Evolutionary conservation across 768 basidiomycete genomes (phyloP).

Genomic region (Lactarius hengduanensis): DNA sequence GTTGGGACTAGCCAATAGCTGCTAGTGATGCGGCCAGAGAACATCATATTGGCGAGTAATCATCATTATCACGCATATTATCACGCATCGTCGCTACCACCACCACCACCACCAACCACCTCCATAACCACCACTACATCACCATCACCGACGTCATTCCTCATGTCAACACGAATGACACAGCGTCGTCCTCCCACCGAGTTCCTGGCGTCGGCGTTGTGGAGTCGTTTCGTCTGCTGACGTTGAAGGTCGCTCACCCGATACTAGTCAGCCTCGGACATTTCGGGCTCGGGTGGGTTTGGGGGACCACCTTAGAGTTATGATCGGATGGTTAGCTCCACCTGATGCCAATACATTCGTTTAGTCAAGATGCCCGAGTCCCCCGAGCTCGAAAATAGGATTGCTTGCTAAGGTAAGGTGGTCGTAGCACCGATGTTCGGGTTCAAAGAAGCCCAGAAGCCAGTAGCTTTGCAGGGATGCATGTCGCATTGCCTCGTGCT

Average conservation of each 20-base stretch:
- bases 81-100: background rate
- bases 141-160: background rate
- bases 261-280: background rate
- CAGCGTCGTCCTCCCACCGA: background rate
- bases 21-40: background rate
- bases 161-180: background rate
- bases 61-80: no score
- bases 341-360: background rate
- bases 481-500: background rate
- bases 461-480: background rate
- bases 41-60: background rate
- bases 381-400: background rate
- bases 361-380: background rate
- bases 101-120: background rate
- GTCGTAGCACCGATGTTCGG: background rate
- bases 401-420: background rate
- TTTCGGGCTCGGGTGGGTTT: background rate
- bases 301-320: background rate
- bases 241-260: background rate
- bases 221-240: background rate
- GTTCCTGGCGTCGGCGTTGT: background rate
- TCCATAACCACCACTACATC: background rate
- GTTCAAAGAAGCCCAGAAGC: background rate
- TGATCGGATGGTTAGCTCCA: background rate
- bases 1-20: background rate